Conservation (phyloP, 2,329 filamentous ascomycete genomes). For the Pseudogymnoascus sp. region DNA sequence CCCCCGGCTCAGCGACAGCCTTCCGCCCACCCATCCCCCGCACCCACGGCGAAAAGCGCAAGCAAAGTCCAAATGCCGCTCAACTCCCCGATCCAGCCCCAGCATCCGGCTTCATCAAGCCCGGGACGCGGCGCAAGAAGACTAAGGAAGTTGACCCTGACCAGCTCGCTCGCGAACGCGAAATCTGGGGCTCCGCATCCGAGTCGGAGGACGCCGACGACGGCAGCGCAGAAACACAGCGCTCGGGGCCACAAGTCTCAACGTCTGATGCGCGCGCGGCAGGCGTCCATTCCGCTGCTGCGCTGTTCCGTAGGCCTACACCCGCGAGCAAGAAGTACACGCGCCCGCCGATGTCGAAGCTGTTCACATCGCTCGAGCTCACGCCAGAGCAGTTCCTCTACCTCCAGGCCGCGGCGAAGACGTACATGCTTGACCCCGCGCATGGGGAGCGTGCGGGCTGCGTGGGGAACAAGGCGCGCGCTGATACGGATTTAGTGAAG, state of each 20-base stretch:
- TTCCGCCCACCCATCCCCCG: neutral
- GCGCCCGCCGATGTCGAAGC: slow-evolving; percentile 23
- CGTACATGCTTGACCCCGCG: slow-evolving; percentile 25
- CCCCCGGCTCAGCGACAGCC: neutral
- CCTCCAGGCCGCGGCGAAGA: slow-evolving; percentile 26
- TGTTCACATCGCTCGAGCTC: slow-evolving; percentile 23
- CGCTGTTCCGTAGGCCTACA: slow-evolving; percentile 22
- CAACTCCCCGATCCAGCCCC: slow-evolving; percentile 12
- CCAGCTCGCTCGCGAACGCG: slow-evolving; percentile 19
- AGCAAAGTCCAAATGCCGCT: neutral
- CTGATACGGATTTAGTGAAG: slow-evolving; percentile 22
- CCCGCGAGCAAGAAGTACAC: slow-evolving; percentile 25
- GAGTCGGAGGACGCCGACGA: slow-evolving; percentile 17
- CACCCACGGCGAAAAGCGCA: slow-evolving; percentile 9
- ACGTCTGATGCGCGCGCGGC: slow-evolving; percentile 19
- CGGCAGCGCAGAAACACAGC: slow-evolving; percentile 5
- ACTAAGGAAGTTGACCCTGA: slow-evolving; percentile 10
- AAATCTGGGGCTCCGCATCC: slow-evolving; percentile 22
- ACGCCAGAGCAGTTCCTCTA: slow-evolving; percentile 22
- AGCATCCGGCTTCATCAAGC: neutral
- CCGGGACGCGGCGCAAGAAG: slow-evolving; percentile 12
- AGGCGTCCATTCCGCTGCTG: slow-evolving; percentile 23
- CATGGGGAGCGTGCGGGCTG: slow-evolving; percentile 23
- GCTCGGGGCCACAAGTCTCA: slow-evolving; percentile 11
- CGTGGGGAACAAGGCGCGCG: slow-evolving; percentile 20